Percentiles rank a stretch among this genome's conserved stretches.
phyloP scores from a whole-genome alignment of 768 basidiomycete genomes.

The Hydnum rufescens region DNA sequence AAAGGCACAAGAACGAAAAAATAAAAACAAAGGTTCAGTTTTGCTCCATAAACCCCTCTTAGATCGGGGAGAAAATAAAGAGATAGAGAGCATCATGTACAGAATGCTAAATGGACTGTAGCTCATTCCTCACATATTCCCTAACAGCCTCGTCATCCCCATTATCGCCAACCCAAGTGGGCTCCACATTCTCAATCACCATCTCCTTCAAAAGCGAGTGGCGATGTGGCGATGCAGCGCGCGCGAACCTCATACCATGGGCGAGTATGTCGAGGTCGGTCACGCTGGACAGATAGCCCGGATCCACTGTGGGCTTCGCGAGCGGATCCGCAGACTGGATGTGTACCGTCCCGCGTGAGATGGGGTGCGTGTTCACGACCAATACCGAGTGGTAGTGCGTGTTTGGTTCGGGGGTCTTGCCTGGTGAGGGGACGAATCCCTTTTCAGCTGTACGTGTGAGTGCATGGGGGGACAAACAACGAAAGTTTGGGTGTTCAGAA shows the following conservation, averaged over 20 bases:
- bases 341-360: constrained; percentile 2
- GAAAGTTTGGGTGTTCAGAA: too few species aligned
- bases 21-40: neutral
- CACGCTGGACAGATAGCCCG: constrained; percentile 7
- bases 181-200: neutral
- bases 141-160: too few species aligned
- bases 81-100: too few species aligned
- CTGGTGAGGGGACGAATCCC: neutral
- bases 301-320: constrained; percentile 7
- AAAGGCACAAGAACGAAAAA: neutral
- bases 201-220: neutral
- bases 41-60: too few species aligned
- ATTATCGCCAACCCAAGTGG: neutral
- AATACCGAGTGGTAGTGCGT: neutral
- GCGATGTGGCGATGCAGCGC: neutral
- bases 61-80: too few species aligned
- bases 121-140: neutral
- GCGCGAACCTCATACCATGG: constrained; percentile 5
- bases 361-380: neutral
- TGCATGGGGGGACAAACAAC: too few species aligned
- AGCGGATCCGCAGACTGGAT: constrained; percentile 3
- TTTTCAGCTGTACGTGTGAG: too few species aligned
- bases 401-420: neutral
- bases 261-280: constrained; percentile 9
- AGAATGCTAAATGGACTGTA: neutral